Evolutionary conservation across 2,329 filamentous ascomycete species (phyloP), one percentile per base, ranked within the genome.

Genomic region (Phialophora chinensis): DNA sequence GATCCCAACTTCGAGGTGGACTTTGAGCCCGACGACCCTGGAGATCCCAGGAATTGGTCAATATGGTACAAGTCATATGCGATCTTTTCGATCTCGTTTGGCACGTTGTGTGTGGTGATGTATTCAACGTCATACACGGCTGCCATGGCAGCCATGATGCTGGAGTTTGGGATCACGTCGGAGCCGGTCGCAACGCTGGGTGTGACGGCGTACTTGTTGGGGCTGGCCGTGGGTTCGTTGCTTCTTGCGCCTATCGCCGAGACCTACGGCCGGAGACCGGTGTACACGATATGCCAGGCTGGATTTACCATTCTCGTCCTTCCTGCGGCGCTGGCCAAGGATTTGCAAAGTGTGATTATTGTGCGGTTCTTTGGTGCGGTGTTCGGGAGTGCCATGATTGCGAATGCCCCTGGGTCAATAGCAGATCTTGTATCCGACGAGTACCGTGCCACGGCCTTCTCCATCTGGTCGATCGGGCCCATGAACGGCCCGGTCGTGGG

Each of bases 391-490:
- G 91, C 90, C 50, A 90, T 96, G 87, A 88, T 97, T 29, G 87
- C 88, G 12, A 96, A 96, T 75, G 87, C 90, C 1, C 92, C 93
- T 0, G 93, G 93, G 2, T 92, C 89, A 7, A 86, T 97, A 11
- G 88, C 91, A 31, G 93, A 97, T 76, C 89, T 97, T 58, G 88
- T 91, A n/a, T 84, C 85, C 14, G 91, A 94, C 54, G 88, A 96
- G 57, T 88, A 91, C 73, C 88, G 93, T 17, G 91, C 92, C 2
- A 79, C 95, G n/a, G 90, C 90, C 50, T 92, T 97, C 78, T 91
- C 88, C 4, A 83, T 96, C 38, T 97, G 92, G 88, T 87, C 85
- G 67, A 88, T 97, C 62, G 93, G 92, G 0, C 93, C 93, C 0
- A 86, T 96, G 76, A 96, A 96, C 74, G 93, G 90, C 17, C 90